A percentile compares a stretch with the other conserved stretches of the same genome.
Evolutionary conservation across 2,329 filamentous ascomycete species (phyloP).

Genomic region (Mycosphaerelloides madeirae): DNA sequence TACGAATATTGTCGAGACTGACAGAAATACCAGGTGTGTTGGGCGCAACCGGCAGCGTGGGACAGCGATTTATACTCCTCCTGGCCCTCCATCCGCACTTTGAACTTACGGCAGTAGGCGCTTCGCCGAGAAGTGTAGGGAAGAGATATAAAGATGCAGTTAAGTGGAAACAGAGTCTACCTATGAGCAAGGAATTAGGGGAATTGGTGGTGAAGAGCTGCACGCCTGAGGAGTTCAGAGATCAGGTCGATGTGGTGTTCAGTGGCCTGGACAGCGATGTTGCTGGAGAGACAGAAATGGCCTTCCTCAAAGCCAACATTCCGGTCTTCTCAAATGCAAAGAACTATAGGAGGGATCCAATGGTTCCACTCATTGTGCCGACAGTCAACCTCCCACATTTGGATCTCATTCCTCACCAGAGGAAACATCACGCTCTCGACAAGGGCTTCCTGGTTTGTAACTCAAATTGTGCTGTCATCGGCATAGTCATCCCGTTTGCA

Average conservation of each 20-base stretch:
- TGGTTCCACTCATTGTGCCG: conserved; percentile 89
- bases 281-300: conserved; percentile 90
- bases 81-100: conserved; percentile 84
- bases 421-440: conserved; percentile 63
- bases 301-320: conserved; percentile 81
- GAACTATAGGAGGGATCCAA: conserved; percentile 86
- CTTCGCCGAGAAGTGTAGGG: conserved; percentile 80
- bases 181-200: conserved; percentile 71
- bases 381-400: conserved; percentile 90
- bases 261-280: conserved; percentile 89
- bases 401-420: conserved; percentile 83
- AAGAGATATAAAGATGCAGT: conserved; percentile 95
- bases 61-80: conserved; percentile 90
- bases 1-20: too few species aligned
- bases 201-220: conserved; percentile 83
- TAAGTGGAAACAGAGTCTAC: conserved; percentile 84
- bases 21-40: conserved; percentile 54
- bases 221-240: conserved; percentile 72
- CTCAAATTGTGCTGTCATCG: conserved; percentile 96
- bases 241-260: conserved; percentile 84
- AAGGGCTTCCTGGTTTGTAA: conserved; percentile 96
- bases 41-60: conserved; percentile 88
- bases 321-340: conserved; percentile 97
- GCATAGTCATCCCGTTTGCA: conserved; percentile 89
- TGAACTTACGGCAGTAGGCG: conserved; percentile 80